Base-by-base conservation (phyloP, 169 alveolate genomes). In the Eimeria sp. region DNA sequence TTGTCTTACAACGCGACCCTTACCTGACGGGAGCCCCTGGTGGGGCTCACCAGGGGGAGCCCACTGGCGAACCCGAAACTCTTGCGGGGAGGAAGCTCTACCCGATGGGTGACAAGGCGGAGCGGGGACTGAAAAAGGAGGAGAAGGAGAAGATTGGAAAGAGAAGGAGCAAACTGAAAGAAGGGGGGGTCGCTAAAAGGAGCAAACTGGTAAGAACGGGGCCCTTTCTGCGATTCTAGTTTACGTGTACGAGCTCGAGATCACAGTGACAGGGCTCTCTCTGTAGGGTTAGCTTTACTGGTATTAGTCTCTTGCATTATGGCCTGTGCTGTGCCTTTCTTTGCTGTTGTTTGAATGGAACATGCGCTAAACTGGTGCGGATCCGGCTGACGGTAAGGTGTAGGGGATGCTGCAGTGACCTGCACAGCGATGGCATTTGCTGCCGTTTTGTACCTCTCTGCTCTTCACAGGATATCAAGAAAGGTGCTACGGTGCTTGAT, bases 21-120 rank as follows among this genome's bases (percentile, higher is more conserved):
- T 95, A 96, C 52, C 83, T 91, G 10, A 93, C 96, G 54, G 96
- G 96, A 33, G 96, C 77, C 0, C 93, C 96, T 14, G 90, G 93
- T 68, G 96, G 93, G 37, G 94, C 90, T 54, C 93, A 93, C 78
- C 94, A 80, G 72, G 93, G 94, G 37, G 99, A 97, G 96, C 99
- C 99, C 23, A 98, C 99, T 20, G 99, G 99, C 0, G 99, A 99
- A 95, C 99, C 99, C 49, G 99, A 99, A 97, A 97, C 99, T 52
- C 97, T 99, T 83, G 99, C 96, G 16, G 99, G 99, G 30, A 97
- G 98, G 76, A 95, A 98, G 54, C 97, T 98, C 89, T 97, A 98
- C 96, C 97, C 96, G 58, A 99, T 99, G 99, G 99, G 99, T 6
- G 99, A 98, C 91, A 98, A 98, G 78, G 99, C 99, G 9, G 95